phyloP scores from a whole-genome alignment of 2,329 filamentous ascomycete genomes.

The Colletotrichum theobromicola region DNA sequence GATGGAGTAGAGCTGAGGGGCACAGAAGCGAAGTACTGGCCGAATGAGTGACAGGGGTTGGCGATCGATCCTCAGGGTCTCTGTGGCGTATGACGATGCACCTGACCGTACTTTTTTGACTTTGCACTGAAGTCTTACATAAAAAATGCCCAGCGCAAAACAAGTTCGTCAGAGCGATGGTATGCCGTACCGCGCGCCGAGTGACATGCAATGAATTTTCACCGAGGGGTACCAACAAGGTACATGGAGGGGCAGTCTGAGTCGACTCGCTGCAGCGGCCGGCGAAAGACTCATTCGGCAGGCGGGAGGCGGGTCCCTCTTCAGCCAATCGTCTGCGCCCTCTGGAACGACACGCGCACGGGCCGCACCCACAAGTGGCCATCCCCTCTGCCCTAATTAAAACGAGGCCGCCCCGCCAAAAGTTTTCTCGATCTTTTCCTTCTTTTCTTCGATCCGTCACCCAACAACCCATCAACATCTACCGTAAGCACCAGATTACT shows the following conservation, averaged over 20 bases:
- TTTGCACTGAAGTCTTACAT: not conserved
- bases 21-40: slow-evolving; percentile 4
- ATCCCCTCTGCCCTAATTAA: slow-evolving; percentile 12
- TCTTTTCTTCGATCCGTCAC: not conserved
- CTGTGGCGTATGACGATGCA: not conserved
- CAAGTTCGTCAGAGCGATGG: not conserved
- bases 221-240: not conserved
- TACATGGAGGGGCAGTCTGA: not conserved
- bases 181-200: not conserved
- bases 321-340: slow-evolving; percentile 13
- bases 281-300: slow-evolving; percentile 8
- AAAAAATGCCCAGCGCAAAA: not conserved
- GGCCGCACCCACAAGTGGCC: slow-evolving; percentile 6
- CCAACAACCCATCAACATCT: slow-evolving; percentile 16
- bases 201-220: slow-evolving; percentile 13
- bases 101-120: not conserved
- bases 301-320: not conserved
- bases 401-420: slow-evolving; percentile 15
- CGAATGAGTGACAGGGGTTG: not conserved
- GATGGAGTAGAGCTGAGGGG: slow-evolving; percentile 11
- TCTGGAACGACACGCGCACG: slow-evolving; percentile 6
- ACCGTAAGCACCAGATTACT: slow-evolving; percentile 26
- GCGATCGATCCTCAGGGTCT: not conserved
- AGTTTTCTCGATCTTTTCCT: not conserved
- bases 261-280: not conserved